Percentiles rank a stretch among this genome's conserved stretches.
These are phyloP conservation scores for Athelia psychrophila DNA, from an alignment of 1,284 basidiomycete species.

Conservation along the genomic window DNA sequence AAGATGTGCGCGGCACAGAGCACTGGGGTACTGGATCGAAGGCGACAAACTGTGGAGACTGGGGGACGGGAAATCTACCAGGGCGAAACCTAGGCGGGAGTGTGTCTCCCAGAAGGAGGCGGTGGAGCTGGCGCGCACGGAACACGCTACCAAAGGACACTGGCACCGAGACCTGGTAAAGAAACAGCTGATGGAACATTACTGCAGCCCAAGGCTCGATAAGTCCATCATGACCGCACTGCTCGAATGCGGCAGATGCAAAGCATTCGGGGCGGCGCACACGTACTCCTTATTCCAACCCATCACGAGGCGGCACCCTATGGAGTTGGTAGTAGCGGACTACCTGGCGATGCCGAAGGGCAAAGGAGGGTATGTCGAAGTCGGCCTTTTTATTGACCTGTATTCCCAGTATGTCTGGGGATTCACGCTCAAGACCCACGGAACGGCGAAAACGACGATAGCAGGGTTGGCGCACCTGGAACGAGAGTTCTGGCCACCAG, in stretches of 20 bases:
- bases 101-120: no score
- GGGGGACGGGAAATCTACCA: no score
- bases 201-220: constrained; percentile 28
- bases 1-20: no score
- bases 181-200: constrained; percentile 19
- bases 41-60: no score
- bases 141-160: constrained; percentile 24
- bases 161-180: constrained; percentile 26
- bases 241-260: constrained; percentile 23
- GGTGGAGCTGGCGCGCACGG: constrained; percentile 8
- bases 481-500: constrained; percentile 18
- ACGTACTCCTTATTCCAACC: constrained; percentile 30
- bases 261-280: constrained; percentile 21
- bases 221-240: constrained; percentile 25
- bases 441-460: constrained; percentile 21
- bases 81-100: no score
- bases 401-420: constrained; percentile 26
- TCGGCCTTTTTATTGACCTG: constrained; percentile 24
- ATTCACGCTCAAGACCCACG: constrained; percentile 19
- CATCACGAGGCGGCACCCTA: constrained; percentile 30
- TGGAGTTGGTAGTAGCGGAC: constrained; percentile 31
- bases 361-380: constrained; percentile 25
- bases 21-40: no score
- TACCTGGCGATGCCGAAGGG: constrained; percentile 30
- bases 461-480: constrained; percentile 20